phyloP scores from a whole-genome alignment of 768 basidiomycete genomes.

The Boletus edulis region DNA sequence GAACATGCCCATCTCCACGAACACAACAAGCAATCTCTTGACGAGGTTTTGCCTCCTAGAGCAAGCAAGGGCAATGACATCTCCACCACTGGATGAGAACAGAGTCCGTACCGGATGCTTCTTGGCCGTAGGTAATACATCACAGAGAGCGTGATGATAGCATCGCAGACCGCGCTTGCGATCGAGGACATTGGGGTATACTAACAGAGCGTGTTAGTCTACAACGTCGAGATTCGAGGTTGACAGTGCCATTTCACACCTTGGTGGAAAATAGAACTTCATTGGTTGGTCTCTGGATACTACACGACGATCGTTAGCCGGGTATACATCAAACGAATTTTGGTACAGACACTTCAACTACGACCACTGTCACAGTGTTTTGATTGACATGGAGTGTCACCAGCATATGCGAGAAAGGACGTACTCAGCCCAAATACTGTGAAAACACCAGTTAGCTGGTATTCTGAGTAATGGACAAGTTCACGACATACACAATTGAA shows the following conservation, averaged over 20 bases:
- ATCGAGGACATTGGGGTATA: background rate
- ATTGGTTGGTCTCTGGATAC: constrained; percentile 1
- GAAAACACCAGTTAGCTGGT: background rate
- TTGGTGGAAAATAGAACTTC: background rate
- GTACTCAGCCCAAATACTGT: constrained; percentile 10
- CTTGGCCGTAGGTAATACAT: constrained; percentile 10
- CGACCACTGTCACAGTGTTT: background rate
- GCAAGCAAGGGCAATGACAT: background rate
- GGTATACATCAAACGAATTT: background rate
- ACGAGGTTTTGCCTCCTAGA: constrained; percentile 7
- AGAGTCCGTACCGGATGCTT: constrained; percentile 1
- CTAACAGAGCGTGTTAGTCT: background rate
- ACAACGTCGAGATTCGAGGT: background rate
- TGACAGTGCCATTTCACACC: background rate
- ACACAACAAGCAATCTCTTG: constrained; percentile 7
- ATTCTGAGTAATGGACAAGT: background rate
- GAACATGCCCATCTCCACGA: constrained; percentile 12
- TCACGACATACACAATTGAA: constrained; percentile 10
- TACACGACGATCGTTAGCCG: background rate
- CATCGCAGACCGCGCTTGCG: constrained; percentile 7
- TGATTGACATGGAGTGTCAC: background rate
- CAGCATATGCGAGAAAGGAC: background rate
- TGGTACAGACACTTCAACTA: constrained; percentile 2
- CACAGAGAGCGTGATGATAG: constrained; percentile 10
- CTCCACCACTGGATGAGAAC: background rate